Evolutionary conservation across 2,329 filamentous ascomycete genomes (phyloP), one percentile per base, ranked within the genome.

Genomic region (Ceratocystis lukuohia): DNA sequence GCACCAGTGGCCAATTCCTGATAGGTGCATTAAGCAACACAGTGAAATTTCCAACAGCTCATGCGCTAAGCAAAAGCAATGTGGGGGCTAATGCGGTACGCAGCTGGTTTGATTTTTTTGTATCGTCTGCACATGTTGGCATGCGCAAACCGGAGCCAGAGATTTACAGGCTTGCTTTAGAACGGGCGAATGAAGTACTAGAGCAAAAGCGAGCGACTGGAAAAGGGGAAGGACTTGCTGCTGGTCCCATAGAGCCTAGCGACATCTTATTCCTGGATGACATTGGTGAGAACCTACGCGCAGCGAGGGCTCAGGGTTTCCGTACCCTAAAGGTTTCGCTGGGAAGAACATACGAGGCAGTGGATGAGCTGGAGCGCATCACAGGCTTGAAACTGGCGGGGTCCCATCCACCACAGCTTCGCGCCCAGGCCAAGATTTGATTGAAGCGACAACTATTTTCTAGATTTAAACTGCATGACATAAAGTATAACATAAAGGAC

Each of bases 261-360:
- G 90, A 96, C 66, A 79, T 96, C 57, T 76, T 96, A 3, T 99
- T 99, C 74, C 76, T 96, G 62, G 94, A 96, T 74, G 92, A 96
- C 71, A 96, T 99, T 74, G 94, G 94, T 1, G 86, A 92, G 75
- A 99, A 99, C 74, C 75, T 97, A 67, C 94, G 92, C 78, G 87
- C 82, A 57, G 94, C 86, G 0, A 88, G 81, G 75, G 81, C 80
- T 62, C 78, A 85, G 25, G 93, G 93, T 0, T 87, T 97, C 74
- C 77, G 81, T 66, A 97, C 93, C 0, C 82, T 97, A 70, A 96
- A 93, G 76, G 94, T 97, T 0, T 79, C 83, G 7, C 76, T 97
- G 33, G 92, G 92, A 1, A 84, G 82, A 74, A 84, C 88, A 1
- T 88, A 84, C 73, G 86, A 92, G 73, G 92, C 93, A 0, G 92